Evolutionary conservation across 1,139 yeast species (phyloP), one percentile per base, ranked within the genome.

Genomic region (Suhomyces coccinellae): DNA sequence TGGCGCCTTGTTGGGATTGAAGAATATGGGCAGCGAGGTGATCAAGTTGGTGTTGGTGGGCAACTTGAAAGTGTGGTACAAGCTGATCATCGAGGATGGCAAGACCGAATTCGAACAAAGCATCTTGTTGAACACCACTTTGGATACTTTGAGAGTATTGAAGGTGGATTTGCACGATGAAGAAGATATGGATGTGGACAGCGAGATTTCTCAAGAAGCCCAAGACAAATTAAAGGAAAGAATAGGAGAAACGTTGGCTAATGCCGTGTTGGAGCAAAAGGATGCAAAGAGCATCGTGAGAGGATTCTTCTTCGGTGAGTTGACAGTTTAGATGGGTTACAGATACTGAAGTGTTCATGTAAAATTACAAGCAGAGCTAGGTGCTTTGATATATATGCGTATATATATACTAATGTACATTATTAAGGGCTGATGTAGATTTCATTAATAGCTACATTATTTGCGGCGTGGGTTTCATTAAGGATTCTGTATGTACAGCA

Each of bases 1-100:
- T 57, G 99, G 99, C 35, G 87, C 98, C 4, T 79, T 95, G 38
- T 79, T 82, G 40, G 99, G 98, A 3, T 78, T 93, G 58, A 79
- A 80, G 48, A 88, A 86, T 26, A 70, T 95, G 62, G 99, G 98
- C 2, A 74, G 83, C 12, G 99, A 95, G 64, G 95, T 95, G 8
- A 81, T 93, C 32, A 80, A 96, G 52, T 85, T 93, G 40, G 81
- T 89, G 1, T 75, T 95, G 47, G 71, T 91, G 36, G 97, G 97
- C 0, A 95, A 95, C 63, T 67, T 91, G 52, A 80, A 83, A 54
- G 82, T 85, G 49, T 93, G 98, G 98, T 75, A 82, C 30, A 71
- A 71, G 43, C 74, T 79, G 50, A 85, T 86, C 1, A 58, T 67
- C 12, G 71, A 69, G 36, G 72, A 68, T 40, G 68, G 71, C 40